A percentile compares a stretch with the other conserved stretches of the same genome.
These are phyloP conservation scores for Zizania palustris DNA, from an alignment of 202 grass and related monocot genomes.

Conservation along the genomic window DNA sequence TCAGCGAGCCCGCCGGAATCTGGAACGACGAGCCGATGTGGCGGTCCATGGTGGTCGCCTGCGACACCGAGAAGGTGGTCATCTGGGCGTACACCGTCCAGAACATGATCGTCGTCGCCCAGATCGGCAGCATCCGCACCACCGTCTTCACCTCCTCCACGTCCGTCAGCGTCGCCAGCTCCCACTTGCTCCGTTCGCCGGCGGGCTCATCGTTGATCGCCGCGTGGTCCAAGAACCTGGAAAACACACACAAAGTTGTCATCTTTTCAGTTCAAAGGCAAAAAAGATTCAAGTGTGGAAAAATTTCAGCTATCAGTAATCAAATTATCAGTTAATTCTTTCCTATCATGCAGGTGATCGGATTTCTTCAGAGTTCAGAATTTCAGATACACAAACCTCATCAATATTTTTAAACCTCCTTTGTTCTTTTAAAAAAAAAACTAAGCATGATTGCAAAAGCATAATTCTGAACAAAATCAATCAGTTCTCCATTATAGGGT, in stretches of 20 bases:
- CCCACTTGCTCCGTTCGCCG: constrained; percentile 33
- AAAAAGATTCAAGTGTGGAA: too few species aligned
- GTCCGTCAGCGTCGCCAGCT: constrained; percentile 62
- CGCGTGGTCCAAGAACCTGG: constrained; percentile 58
- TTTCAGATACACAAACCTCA: constrained; percentile 21
- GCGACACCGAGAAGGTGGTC: constrained; percentile 85
- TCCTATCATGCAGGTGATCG: not conserved
- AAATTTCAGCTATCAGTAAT: too few species aligned
- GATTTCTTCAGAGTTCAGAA: not conserved
- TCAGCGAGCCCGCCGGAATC: constrained; percentile 73
- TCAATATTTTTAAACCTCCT: not conserved
- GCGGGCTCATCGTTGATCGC: too few species aligned
- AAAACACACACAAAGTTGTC: too few species aligned
- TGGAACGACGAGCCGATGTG: constrained; percentile 34
- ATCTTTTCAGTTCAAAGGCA: too few species aligned
- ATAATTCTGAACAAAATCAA: not conserved
- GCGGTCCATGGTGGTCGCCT: constrained; percentile 64
- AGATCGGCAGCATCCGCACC: constrained; percentile 68
- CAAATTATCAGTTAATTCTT: too few species aligned
- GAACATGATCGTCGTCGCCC: constrained; percentile 83
- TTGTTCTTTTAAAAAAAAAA: not conserved
- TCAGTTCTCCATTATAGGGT: too few species aligned
- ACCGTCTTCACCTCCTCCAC: constrained; percentile 91
- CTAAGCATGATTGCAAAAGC: not conserved
- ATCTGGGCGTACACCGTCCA: constrained; percentile 87